These are phyloP conservation scores for Aphanocladium album DNA, from an alignment of 2,329 filamentous ascomycete genomes.

Conservation along the genomic window DNA sequence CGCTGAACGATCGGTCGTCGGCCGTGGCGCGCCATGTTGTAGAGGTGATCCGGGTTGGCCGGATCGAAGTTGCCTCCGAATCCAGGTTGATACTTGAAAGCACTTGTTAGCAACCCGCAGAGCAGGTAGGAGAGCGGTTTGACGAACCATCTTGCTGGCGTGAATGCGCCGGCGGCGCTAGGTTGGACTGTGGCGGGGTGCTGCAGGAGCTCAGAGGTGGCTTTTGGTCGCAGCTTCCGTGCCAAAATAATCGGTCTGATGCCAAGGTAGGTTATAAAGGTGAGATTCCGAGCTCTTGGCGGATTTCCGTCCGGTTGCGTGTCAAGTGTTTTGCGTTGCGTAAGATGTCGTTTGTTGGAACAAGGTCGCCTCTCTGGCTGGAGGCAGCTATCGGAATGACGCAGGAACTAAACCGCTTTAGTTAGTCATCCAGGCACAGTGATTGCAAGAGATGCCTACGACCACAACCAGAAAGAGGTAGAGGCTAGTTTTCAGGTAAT, in stretches of 20 bases:
- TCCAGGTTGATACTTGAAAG: slow-evolving; percentile 30
- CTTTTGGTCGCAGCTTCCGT: background rate
- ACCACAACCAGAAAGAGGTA: background rate
- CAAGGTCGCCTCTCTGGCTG: background rate
- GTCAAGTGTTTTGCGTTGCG: background rate
- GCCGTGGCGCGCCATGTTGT: slow-evolving; percentile 41
- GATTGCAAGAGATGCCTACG: background rate
- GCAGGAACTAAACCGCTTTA: slow-evolving; percentile 14
- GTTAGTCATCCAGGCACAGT: slow-evolving; percentile 10
- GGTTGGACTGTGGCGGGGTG: background rate
- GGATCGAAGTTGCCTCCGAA: slow-evolving; percentile 42
- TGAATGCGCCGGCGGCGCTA: background rate
- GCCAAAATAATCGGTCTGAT: background rate
- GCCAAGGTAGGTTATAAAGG: background rate
- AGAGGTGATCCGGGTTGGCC: slow-evolving; percentile 43
- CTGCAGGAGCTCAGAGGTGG: background rate
- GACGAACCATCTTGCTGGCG: slow-evolving; percentile 6
- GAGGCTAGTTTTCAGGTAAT: no score
- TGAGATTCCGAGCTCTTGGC: background rate
- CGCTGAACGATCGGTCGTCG: slow-evolving; percentile 58
- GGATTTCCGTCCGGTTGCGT: background rate
- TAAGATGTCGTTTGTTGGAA: background rate
- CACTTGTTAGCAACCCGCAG: background rate
- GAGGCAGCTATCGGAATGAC: slow-evolving; percentile 18
- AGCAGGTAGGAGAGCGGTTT: background rate